Evolutionary conservation across 2,329 filamentous ascomycete species (phyloP).

Genomic region (Colletotrichum sojae): DNA sequence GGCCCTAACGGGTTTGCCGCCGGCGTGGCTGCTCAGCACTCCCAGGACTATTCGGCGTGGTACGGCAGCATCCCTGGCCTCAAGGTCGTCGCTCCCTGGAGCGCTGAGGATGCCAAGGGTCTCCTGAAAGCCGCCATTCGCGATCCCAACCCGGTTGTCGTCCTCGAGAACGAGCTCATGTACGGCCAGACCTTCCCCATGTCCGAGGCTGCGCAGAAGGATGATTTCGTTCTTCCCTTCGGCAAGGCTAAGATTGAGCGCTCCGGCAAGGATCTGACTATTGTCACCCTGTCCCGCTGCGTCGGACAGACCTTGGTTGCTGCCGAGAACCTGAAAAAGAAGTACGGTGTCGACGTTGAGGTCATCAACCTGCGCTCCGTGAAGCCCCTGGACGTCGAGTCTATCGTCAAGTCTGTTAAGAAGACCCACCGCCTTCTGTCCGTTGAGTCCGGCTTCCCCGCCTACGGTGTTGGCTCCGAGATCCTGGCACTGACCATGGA

Average conservation of each 20-base stretch:
- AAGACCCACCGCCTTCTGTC: constrained; percentile 94
- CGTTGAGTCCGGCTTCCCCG: constrained; percentile 96
- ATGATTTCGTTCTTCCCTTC: constrained; percentile 96
- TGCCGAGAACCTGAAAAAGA: constrained; percentile 92
- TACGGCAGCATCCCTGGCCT: constrained; percentile 98
- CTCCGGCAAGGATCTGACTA: constrained; percentile 93
- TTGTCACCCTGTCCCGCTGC: constrained; percentile 94
- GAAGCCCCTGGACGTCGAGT: constrained; percentile 96
- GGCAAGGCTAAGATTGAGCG: constrained; percentile 99
- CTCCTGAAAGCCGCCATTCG: constrained; percentile 97
- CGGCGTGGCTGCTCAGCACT: constrained; percentile 97
- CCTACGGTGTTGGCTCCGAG: constrained; percentile 92
- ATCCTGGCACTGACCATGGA: constrained; percentile 96
- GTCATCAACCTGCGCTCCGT: constrained; percentile 98
- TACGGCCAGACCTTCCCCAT: constrained; percentile 97
- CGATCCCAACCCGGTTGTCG: constrained; percentile 96
- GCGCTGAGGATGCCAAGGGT: constrained; percentile 97
- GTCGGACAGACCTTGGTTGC: constrained; percentile 92
- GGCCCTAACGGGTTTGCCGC: constrained; percentile 98
- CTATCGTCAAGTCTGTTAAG: constrained; percentile 97
- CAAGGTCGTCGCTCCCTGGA: constrained; percentile 97
- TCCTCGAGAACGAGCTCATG: constrained; percentile 90
- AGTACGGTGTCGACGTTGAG: constrained; percentile 95
- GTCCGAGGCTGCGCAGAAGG: constrained; percentile 95
- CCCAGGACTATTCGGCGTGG: constrained; percentile 98